Evolutionary conservation across 2,329 filamentous ascomycete species (phyloP).

Genomic region (Verticillium dahliae): DNA sequence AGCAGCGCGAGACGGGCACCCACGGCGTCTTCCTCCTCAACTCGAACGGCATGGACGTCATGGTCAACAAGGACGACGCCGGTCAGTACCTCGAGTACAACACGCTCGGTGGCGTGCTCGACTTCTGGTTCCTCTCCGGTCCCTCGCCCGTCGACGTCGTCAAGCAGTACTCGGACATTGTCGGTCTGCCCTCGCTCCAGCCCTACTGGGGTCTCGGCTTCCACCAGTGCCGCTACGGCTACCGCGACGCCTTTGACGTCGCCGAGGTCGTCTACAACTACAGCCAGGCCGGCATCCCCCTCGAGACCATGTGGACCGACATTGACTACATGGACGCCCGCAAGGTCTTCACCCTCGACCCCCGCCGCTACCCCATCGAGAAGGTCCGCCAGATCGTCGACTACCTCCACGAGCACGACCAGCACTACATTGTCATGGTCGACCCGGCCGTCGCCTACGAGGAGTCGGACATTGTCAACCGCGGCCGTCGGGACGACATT

Average conservation of each 20-base stretch:
- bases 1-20: conserved; percentile 63
- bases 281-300: conserved; percentile 59
- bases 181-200: conserved; percentile 70
- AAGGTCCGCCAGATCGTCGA: conserved; percentile 54
- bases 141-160: conserved; percentile 34
- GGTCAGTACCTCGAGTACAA: conserved; percentile 56
- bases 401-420: conserved; percentile 55
- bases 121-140: conserved; percentile 74
- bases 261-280: conserved; percentile 57
- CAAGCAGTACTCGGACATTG: conserved; percentile 24
- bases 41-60: conserved; percentile 47
- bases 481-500: conserved; percentile 37
- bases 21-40: conserved; percentile 77
- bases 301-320: conserved; percentile 52
- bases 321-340: conserved; percentile 65
- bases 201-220: conserved; percentile 62
- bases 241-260: conserved; percentile 63
- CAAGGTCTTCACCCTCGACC: conserved; percentile 57
- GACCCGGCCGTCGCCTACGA: conserved; percentile 61
- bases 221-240: conserved; percentile 82
- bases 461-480: conserved; percentile 54
- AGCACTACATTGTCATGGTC: conserved; percentile 70
- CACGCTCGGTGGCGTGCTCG: conserved; percentile 69
- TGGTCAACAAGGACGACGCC: background rate
- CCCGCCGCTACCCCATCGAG: conserved; percentile 45